Evolutionary conservation across 345 rosid species (phyloP).

Genomic region (Mercurialis annua): DNA sequence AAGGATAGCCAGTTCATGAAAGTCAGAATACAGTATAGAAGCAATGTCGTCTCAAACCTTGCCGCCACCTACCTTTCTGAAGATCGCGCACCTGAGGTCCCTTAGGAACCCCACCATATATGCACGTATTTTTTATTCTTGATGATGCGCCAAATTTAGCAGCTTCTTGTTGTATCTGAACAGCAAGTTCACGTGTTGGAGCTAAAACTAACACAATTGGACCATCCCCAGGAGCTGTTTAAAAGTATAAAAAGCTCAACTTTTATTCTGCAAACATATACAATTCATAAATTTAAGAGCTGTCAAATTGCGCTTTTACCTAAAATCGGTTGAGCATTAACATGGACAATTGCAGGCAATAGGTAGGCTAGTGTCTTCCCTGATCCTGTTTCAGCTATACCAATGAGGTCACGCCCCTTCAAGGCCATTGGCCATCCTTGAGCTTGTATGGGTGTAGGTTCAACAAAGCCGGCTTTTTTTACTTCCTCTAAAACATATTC

Average conservation of each 20-base stretch:
- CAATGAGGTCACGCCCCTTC: slow-evolving; percentile 93
- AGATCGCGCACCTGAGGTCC: slow-evolving; percentile 99
- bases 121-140: slow-evolving; percentile 84
- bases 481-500: slow-evolving; percentile 97
- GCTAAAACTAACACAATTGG: slow-evolving; percentile 98
- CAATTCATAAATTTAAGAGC: not conserved
- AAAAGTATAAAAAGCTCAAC: slow-evolving; percentile 8
- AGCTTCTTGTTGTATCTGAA: slow-evolving; percentile 97
- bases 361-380: slow-evolving; percentile 96
- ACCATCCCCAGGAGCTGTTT: slow-evolving; percentile 90
- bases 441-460: slow-evolving; percentile 95
- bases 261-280: not conserved
- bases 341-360: slow-evolving; percentile 96
- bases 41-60: slow-evolving; percentile 35
- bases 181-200: slow-evolving; percentile 99
- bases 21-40: slow-evolving; percentile 32
- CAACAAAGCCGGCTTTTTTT: slow-evolving; percentile 86
- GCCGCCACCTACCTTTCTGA: slow-evolving; percentile 80
- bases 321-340: slow-evolving; percentile 93
- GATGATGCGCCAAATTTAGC: slow-evolving; percentile 97
- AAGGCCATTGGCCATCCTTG: slow-evolving; percentile 99
- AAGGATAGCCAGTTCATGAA: slow-evolving; percentile 34
- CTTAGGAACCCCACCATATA: slow-evolving; percentile 99
- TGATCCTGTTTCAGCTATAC: slow-evolving; percentile 98
- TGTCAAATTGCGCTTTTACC: slow-evolving; percentile 35